Evolutionary conservation across 768 basidiomycete species (phyloP).

Genomic region (Lanmaoa pseudosensibilis): DNA sequence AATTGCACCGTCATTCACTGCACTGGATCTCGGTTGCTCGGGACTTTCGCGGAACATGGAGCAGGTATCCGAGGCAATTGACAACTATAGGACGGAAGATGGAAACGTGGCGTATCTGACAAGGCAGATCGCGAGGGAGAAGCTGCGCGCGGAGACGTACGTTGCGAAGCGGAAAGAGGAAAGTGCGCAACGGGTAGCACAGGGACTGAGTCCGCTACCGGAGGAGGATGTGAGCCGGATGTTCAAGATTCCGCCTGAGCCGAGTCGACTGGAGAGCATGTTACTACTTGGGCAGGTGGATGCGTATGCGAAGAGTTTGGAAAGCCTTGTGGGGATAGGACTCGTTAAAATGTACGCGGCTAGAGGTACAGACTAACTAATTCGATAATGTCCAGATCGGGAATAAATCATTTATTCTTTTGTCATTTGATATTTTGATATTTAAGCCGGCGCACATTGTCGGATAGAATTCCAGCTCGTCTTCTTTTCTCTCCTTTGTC

Average conservation of each 20-base stretch:
- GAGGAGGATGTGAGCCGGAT: slow-evolving; percentile 82
- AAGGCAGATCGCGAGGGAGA: slow-evolving; percentile 88
- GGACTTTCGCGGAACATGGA: slow-evolving; percentile 77
- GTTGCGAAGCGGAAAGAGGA: slow-evolving; percentile 88
- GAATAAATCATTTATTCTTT: not conserved
- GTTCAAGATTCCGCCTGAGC: slow-evolving; percentile 88
- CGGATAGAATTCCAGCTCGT: not conserved
- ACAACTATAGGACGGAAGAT: slow-evolving; percentile 86
- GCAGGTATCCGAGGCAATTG: slow-evolving; percentile 81
- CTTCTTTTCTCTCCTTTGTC: not conserved
- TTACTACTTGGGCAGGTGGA: slow-evolving; percentile 86
- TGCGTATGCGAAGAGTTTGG: slow-evolving; percentile 77
- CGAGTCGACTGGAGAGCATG: slow-evolving; percentile 85
- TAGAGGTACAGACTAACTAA: slow-evolving; percentile 34
- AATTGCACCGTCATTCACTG: slow-evolving; percentile 61
- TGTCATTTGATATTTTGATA: not conserved
- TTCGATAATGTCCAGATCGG: not conserved
- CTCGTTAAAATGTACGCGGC: slow-evolving; percentile 88
- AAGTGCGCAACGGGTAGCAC: slow-evolving; percentile 71
- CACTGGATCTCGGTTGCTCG: slow-evolving; percentile 68
- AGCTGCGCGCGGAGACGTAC: slow-evolving; percentile 72
- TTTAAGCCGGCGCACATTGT: not conserved
- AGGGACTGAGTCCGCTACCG: slow-evolving; percentile 83
- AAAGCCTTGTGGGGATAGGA: slow-evolving; percentile 53
- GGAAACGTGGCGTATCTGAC: slow-evolving; percentile 87